phyloP scores from a whole-genome alignment of 208 protist genomes.

The Acanthamoeba healyi region DNA sequence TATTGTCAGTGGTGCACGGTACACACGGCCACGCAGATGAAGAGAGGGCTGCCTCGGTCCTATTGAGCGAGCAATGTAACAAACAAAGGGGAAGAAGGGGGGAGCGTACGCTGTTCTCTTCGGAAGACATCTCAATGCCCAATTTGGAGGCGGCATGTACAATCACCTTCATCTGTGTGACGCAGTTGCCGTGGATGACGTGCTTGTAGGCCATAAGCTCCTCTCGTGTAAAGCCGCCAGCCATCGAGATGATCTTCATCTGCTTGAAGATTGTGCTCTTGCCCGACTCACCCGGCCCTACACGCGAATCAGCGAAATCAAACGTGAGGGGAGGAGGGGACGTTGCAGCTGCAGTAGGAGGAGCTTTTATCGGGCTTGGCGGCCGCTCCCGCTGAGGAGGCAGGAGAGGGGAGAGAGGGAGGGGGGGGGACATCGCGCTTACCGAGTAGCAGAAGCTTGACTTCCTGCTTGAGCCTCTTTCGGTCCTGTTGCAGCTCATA shows the following conservation, averaged over 20 bases:
- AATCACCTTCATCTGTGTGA: constrained; percentile 86
- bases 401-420: not conserved
- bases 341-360: too few species aligned
- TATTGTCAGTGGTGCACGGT: too few species aligned
- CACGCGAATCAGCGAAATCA: not conserved
- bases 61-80: not conserved
- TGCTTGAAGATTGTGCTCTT: constrained; percentile 86
- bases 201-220: constrained; percentile 81
- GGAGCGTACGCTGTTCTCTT: constrained; percentile 39
- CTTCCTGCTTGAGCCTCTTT: constrained; percentile 66
- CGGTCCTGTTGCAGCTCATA: constrained; percentile 50
- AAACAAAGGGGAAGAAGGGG: not conserved
- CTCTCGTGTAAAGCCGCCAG: constrained; percentile 86
- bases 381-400: not conserved
- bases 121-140: constrained; percentile 34
- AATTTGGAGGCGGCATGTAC: constrained; percentile 72
- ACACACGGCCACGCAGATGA: too few species aligned
- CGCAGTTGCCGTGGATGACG: constrained; percentile 86
- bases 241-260: constrained; percentile 90
- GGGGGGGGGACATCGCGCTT: not conserved
- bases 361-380: too few species aligned
- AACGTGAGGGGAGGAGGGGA: too few species aligned
- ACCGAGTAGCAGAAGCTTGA: constrained; percentile 77
- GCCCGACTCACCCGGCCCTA: constrained; percentile 67
- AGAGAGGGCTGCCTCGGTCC: not conserved